These are phyloP conservation scores for Tarenaya hassleriana DNA, from an alignment of 345 rosid species.

Conservation along the genomic window DNA sequence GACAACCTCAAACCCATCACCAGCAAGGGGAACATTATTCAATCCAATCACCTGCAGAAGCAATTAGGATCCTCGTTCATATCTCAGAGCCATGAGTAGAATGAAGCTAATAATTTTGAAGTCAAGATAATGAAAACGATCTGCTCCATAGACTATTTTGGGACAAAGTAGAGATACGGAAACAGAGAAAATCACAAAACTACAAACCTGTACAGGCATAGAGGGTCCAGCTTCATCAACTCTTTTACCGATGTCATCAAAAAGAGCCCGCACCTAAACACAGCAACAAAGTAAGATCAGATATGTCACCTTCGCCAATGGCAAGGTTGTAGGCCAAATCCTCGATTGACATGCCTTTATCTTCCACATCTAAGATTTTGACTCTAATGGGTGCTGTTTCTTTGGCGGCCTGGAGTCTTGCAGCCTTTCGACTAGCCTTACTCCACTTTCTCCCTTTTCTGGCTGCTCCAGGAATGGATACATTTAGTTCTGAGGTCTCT, in stretches of 20 bases:
- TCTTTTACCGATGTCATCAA: slow-evolving; percentile 69
- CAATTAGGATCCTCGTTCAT: slow-evolving; percentile 8
- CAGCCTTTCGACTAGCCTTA: slow-evolving; percentile 96
- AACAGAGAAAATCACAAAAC: slow-evolving; percentile 4
- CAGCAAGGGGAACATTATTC: slow-evolving; percentile 81
- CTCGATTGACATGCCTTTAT: slow-evolving; percentile 82
- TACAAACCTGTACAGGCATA: slow-evolving; percentile 80
- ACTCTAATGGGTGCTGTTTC: slow-evolving; percentile 96
- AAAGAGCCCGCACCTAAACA: slow-evolving; percentile 81
- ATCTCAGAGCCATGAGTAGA: slow-evolving; percentile 12
- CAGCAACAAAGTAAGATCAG: slow-evolving; percentile 31
- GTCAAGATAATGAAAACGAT: slow-evolving; percentile 12
- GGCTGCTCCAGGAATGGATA: slow-evolving; percentile 53
- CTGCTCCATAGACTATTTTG: slow-evolving; percentile 7
- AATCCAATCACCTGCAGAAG: slow-evolving; percentile 76
- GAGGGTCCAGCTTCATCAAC: slow-evolving; percentile 95
- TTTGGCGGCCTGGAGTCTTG: slow-evolving; percentile 78
- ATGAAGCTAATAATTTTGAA: not conserved
- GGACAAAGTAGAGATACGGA: no score
- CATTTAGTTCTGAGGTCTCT: slow-evolving; percentile 53
- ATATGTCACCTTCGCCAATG: slow-evolving; percentile 80
- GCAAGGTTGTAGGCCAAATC: slow-evolving; percentile 82
- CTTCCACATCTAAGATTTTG: slow-evolving; percentile 87
- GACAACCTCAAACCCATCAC: slow-evolving; percentile 89
- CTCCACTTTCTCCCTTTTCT: slow-evolving; percentile 98